Evolutionary conservation across 306 rosid species (phyloP).

Genomic region (Ochetophila trinervis): DNA sequence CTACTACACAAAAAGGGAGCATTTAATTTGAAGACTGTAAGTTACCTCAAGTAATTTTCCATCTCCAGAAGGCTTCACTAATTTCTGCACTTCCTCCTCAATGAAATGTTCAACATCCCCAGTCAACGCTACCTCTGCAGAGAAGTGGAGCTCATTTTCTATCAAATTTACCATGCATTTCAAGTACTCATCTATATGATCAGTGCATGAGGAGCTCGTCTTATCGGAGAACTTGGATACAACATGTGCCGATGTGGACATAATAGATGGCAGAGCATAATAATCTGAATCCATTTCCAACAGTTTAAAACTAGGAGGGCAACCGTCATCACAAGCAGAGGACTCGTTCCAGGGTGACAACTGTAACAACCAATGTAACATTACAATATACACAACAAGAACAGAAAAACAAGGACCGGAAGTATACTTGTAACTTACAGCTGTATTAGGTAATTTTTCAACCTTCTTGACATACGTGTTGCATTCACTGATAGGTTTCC

Average conservation of each 20-base stretch:
- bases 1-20: slow-evolving; percentile 5
- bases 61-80: slow-evolving; percentile 28
- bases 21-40: background rate
- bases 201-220: slow-evolving; percentile 26
- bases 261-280: slow-evolving; percentile 28
- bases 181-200: slow-evolving; percentile 33
- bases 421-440: slow-evolving; percentile 53
- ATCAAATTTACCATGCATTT: slow-evolving; percentile 48
- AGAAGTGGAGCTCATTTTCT: slow-evolving; percentile 67
- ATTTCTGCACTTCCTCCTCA: slow-evolving; percentile 51
- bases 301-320: slow-evolving; percentile 39
- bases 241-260: slow-evolving; percentile 25
- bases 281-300: slow-evolving; percentile 27
- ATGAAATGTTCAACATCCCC: slow-evolving; percentile 44
- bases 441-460: slow-evolving; percentile 34
- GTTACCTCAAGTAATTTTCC: slow-evolving; percentile 49
- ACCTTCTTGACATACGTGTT: slow-evolving; percentile 33
- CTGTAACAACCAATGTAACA: slow-evolving; percentile 47
- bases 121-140: slow-evolving; percentile 50
- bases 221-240: slow-evolving; percentile 30
- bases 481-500: slow-evolving; percentile 28
- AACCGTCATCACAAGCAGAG: slow-evolving; percentile 36
- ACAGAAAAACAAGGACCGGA: slow-evolving; percentile 20
- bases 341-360: slow-evolving; percentile 30
- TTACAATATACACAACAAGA: slow-evolving; percentile 30